These are phyloP conservation scores for Kazachstania africana DNA, from an alignment of 805 yeast genomes.

Conservation along the genomic window DNA sequence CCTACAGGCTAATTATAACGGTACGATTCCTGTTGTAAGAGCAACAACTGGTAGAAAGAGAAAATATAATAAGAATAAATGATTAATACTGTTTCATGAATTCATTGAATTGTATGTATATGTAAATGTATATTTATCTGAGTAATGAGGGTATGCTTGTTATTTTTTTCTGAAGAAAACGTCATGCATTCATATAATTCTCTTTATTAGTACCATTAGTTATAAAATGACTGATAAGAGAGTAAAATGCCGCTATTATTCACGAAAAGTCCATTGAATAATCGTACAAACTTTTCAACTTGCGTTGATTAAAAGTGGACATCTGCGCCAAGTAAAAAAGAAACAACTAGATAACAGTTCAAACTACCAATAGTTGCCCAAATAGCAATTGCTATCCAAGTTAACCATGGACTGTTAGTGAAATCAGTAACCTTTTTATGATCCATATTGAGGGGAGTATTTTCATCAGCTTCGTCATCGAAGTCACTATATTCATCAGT, in stretches of 20 bases:
- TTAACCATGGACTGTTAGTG: conserved; percentile 51
- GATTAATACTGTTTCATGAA: no score
- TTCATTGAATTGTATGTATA: no score
- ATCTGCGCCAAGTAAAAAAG: conserved; percentile 39
- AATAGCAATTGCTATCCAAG: conserved; percentile 42
- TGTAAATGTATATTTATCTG: no score
- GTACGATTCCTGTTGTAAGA: conserved; percentile 58
- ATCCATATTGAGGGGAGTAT: conserved; percentile 23
- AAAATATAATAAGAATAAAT: conserved; percentile 15
- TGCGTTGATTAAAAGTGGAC: conserved; percentile 34
- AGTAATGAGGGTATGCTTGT: no score
- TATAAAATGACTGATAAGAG: no score
- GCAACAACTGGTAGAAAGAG: conserved; percentile 21
- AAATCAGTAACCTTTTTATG: conserved; percentile 36
- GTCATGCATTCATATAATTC: no score
- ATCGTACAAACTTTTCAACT: no score
- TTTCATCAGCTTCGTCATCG: conserved; percentile 12
- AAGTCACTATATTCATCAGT: conserved; percentile 18
- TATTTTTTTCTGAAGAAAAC: no score
- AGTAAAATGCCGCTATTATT: no score
- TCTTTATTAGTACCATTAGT: no score
- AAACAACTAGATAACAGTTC: conserved; percentile 54
- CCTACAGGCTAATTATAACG: conserved; percentile 60
- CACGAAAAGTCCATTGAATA: no score
- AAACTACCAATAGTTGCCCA: conserved; percentile 65